These are phyloP conservation scores for Alternaria rosae DNA, from an alignment of 2,329 filamentous ascomycete genomes.

Conservation along the genomic window DNA sequence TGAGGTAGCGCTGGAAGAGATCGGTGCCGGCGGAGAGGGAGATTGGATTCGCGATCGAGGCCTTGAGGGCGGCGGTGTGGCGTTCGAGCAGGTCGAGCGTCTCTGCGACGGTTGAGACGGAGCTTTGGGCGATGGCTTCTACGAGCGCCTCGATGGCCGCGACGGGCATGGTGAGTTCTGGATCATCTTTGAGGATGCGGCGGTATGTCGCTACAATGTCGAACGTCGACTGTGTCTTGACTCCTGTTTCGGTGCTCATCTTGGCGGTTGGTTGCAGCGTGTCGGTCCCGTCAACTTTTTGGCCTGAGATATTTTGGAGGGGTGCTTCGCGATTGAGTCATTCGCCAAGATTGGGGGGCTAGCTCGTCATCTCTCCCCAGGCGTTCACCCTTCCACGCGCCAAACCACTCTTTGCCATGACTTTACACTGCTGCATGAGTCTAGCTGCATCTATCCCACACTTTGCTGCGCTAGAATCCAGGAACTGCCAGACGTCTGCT, in stretches of 20 bases:
- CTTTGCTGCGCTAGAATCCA: not conserved
- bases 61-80: constrained; percentile 79
- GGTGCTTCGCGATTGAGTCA: constrained; percentile 24
- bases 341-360: constrained; percentile 14
- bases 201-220: constrained; percentile 72
- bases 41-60: constrained; percentile 83
- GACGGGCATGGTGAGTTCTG: constrained; percentile 92
- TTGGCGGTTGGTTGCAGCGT: constrained; percentile 13
- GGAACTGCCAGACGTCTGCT: too few relatives aligned
- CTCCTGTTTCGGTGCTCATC: constrained; percentile 34
- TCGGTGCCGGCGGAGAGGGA: constrained; percentile 93
- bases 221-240: constrained; percentile 40
- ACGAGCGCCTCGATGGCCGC: constrained; percentile 94
- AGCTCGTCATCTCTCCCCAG: not conserved
- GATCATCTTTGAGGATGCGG: constrained; percentile 70
- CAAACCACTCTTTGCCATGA: not conserved
- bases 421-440: not conserved
- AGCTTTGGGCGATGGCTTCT: constrained; percentile 78
- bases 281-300: constrained; percentile 5
- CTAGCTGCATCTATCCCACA: not conserved
- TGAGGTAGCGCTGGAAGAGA: constrained; percentile 92
- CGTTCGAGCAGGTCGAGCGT: constrained; percentile 84
- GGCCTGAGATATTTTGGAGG: constrained; percentile 26
- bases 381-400: not conserved
- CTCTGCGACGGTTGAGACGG: constrained; percentile 88